Evolutionary conservation across 140 eudicot species (phyloP).

Genomic region (Ambrosia hybrid): DNA sequence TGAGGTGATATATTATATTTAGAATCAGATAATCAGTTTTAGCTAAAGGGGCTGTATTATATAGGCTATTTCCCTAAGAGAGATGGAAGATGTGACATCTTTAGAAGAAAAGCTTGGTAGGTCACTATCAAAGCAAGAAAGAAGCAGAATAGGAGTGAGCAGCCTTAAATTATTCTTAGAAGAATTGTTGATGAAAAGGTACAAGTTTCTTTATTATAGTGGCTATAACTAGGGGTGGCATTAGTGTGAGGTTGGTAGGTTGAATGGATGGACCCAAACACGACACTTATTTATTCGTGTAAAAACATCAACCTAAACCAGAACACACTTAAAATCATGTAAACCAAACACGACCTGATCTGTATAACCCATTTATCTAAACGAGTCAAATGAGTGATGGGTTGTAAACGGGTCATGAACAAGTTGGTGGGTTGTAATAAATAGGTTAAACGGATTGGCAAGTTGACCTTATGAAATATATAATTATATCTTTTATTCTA

Average conservation of each 20-base stretch:
- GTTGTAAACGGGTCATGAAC: neutral
- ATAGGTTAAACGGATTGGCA: neutral
- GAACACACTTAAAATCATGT: neutral
- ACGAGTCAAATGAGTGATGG: neutral
- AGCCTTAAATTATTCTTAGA: conserved; percentile 86
- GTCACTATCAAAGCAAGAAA: conserved; percentile 75
- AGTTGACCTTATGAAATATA: too few relatives aligned
- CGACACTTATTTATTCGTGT: neutral
- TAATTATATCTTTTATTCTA: too few relatives aligned
- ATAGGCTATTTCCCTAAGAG: conserved; percentile 84
- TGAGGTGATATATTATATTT: neutral
- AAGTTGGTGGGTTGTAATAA: neutral
- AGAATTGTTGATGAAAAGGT: conserved; percentile 87
- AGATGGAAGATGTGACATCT: conserved; percentile 81
- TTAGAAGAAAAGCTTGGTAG: conserved; percentile 92
- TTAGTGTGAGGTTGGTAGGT: neutral
- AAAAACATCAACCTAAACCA: neutral
- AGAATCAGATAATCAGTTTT: neutral
- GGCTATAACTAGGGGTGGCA: conserved; percentile 3
- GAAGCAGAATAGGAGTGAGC: conserved; percentile 94
- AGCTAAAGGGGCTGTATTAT: neutral
- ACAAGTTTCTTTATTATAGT: neutral
- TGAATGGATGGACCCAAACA: neutral
- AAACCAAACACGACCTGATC: too few relatives aligned
- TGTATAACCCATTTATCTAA: too few relatives aligned